Evolutionary conservation across 345 rosid genomes (phyloP).

Genomic region (Dovyalis caffra): DNA sequence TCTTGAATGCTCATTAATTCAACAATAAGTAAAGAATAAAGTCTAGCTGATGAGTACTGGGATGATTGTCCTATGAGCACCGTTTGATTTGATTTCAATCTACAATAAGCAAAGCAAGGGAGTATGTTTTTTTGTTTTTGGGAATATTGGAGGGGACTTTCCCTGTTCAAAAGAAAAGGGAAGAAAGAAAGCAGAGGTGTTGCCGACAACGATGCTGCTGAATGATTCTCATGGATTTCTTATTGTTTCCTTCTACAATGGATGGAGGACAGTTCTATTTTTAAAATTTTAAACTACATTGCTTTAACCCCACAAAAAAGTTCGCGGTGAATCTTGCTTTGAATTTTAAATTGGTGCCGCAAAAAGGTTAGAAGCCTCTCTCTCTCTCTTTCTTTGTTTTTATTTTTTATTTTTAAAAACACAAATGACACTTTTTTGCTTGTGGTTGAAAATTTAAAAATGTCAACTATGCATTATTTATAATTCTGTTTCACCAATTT

Average conservation of each 20-base stretch:
- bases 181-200: neutral
- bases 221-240: neutral
- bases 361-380: neutral
- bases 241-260: neutral
- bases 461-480: neutral
- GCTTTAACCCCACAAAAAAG: neutral
- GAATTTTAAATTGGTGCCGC: neutral
- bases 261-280: neutral
- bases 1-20: neutral
- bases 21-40: constrained; percentile 9
- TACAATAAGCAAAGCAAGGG: neutral
- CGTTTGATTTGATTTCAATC: neutral
- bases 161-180: too few relatives aligned
- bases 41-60: neutral
- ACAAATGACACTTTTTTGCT: neutral
- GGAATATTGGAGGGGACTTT: too few relatives aligned
- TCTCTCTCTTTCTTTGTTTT: too few relatives aligned
- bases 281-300: neutral
- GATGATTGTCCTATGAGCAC: neutral
- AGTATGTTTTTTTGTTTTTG: too few relatives aligned
- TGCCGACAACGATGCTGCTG: neutral
- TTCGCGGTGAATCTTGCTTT: neutral
- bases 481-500: too few relatives aligned
- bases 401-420: too few relatives aligned
- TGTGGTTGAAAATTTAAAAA: neutral